Base-by-base conservation (phyloP, 1,139 yeast species). In the Magnusiomyces fungicola region DNA sequence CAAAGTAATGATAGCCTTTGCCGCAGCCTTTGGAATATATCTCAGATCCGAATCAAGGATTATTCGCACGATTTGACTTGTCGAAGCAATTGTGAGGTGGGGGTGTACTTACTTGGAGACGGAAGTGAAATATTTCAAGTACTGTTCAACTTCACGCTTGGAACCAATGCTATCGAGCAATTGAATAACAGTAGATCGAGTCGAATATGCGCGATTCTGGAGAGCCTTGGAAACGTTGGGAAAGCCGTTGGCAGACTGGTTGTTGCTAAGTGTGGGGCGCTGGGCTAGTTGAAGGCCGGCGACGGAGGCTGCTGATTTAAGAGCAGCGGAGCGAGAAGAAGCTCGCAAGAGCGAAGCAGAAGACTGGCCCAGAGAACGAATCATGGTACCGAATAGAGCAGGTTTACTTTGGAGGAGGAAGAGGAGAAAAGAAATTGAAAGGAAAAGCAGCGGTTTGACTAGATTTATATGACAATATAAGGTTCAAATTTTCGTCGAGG, bases 91-190 rank as follows among this genome's bases (percentile, higher is more conserved):
- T n/a, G n/a, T n/a, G n/a, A n/a, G n/a, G n/a, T n/a, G n/a, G n/a
- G n/a, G 16, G 9, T 21, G n/a, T 23, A 48, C 56, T 23, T 27
- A 56, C 58, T 63, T 59, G 54, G 69, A 68, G 25, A 92, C 97
- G 30, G 97, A 88, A 1, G 98, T 90, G 73, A 92, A 92, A 69
- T 90, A 90, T 65, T 90, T 90, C 64, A 92, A 78, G 68, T 92
- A 92, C 69, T 92, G 98, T 67, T 92, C 98, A 44, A 92, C 98
- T 69, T 92, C 98, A 59, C 97, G 79, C 67, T 92, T 92, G 47
- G 97, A 89, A 21, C 97, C 97, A 59, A 94, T 92, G 66, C 90
- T 92, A 73, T 90, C 94, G 65, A 92, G 74, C 51, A 94, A 74
- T 67, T 92, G 98, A 54, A 94, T 88, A 43, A 92, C 97, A 0